Evolutionary conservation across 2,329 filamentous ascomycete genomes (phyloP), one percentile per base, ranked within the genome.

Genomic region (Leptodontidium sp.): DNA sequence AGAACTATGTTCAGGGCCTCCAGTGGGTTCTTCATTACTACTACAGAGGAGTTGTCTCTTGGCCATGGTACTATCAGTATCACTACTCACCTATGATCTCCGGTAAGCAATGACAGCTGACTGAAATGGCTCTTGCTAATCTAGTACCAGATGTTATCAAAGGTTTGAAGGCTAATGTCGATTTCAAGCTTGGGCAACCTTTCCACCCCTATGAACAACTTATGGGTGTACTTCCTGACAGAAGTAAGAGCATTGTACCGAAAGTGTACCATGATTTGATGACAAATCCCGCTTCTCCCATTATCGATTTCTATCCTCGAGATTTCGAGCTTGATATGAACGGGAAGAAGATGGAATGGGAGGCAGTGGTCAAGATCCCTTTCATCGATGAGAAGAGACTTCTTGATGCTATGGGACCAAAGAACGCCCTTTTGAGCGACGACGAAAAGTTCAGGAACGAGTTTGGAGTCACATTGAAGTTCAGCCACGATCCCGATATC

Each of bases 331-430:
- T 99, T 50, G 97, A 99, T 79, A 98, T 99, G 96, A 98, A 99
- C 75, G 97, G 96, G 69, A 99, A 99, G 84, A 99, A 97, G 83
- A 97, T 97, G 92, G 97, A 99, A 72, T 99, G 96, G 96, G 96
- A 99, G 79, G 96, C 96, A 35, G 95, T 99, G 47, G 94, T 99
- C 72, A 99, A 98, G 81, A 99, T 99, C 77, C 96, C 96, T 0
- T 99, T 99, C 81, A 99, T 99, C 72, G 93, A 99, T 68, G 95
- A 99, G 79, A 89, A 91, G 75, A 89, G 96, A 32, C 84, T 99
- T 2, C 84, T 99, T 66, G 82, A 85, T 47, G 96, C 95, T 8
- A 98, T 99, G 92, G 90, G 86, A 17, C 90, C 94, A 7, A 94
- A 91, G 78, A 94, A 98, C 72, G 84, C 90, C 52, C 82, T 92